These are phyloP conservation scores for Vigna reflexopilosa DNA, from an alignment of 306 rosid genomes.

Conservation along the genomic window DNA sequence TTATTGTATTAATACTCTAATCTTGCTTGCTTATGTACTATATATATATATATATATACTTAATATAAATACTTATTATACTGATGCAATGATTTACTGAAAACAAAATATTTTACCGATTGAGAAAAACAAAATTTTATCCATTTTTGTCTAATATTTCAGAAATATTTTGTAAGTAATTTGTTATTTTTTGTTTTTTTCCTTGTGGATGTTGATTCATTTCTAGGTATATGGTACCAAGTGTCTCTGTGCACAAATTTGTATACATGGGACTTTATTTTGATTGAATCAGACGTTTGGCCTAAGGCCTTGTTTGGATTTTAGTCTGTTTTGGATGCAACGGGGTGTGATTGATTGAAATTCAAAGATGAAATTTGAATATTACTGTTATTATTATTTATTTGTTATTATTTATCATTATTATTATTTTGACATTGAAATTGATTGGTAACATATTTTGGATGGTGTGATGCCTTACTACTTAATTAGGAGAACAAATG, in stretches of 20 bases:
- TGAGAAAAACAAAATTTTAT: too few relatives aligned
- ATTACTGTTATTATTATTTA: background rate
- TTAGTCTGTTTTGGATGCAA: constrained; percentile 1
- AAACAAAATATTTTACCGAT: too few relatives aligned
- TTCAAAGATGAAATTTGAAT: constrained; percentile 10
- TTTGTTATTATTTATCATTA: too few relatives aligned
- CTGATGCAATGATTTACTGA: too few relatives aligned
- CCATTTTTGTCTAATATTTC: too few relatives aligned
- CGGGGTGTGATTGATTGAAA: background rate
- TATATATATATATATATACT: too few relatives aligned
- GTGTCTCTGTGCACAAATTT: background rate
- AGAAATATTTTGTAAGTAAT: too few relatives aligned
- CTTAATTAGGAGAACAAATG: constrained; percentile 28
- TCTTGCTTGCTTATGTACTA: too few relatives aligned
- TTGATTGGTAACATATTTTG: background rate
- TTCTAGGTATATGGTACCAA: constrained; percentile 28
- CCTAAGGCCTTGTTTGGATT: constrained; percentile 1
- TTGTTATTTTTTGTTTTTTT: background rate
- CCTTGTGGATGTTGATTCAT: constrained; percentile 25
- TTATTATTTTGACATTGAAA: too few relatives aligned
- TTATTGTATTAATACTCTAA: too few relatives aligned
- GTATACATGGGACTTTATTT: background rate
- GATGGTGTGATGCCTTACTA: background rate
- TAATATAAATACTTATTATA: too few relatives aligned
- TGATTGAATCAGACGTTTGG: constrained; percentile 23